Evolutionary conservation across 495 filamentous ascomycete species (phyloP).

Genomic region (Lophium mytilinum): DNA sequence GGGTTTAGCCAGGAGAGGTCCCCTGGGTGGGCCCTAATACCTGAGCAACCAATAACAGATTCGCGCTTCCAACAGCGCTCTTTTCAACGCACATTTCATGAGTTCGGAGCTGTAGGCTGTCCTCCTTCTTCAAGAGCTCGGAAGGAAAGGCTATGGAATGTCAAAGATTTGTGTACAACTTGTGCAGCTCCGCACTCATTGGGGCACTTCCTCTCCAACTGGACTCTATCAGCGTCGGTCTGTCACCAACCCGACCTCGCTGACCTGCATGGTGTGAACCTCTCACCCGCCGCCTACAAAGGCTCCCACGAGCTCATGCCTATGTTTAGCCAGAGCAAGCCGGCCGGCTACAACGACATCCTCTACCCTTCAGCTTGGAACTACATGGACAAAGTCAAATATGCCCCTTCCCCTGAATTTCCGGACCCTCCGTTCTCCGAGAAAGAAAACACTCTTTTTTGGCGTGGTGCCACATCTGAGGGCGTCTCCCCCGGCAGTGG

Average conservation of each 20-base stretch:
- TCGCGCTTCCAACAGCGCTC: constrained; percentile 13
- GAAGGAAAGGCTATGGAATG: constrained; percentile 25
- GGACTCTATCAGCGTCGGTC: constrained; percentile 54
- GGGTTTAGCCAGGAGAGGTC: constrained; percentile 25
- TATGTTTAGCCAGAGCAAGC: constrained; percentile 66
- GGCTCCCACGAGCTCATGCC: constrained; percentile 57
- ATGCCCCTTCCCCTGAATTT: constrained; percentile 20
- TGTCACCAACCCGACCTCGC: constrained; percentile 78
- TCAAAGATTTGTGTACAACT: constrained; percentile 46
- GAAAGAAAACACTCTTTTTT: constrained; percentile 31
- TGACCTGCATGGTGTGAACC: constrained; percentile 62
- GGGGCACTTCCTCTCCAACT: constrained; percentile 58
- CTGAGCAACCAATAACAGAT: constrained; percentile 9
- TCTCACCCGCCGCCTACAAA: constrained; percentile 54
- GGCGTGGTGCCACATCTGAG: constrained; percentile 43
- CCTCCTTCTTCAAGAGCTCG: constrained; percentile 26
- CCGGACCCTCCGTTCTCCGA: constrained; percentile 25
- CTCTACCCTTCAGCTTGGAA: constrained; percentile 34
- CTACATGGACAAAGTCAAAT: constrained; percentile 30
- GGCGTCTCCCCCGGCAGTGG: constrained; percentile 37
- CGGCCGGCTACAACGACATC: constrained; percentile 52
- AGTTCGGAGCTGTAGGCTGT: constrained; percentile 27
- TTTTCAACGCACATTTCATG: constrained; percentile 23
- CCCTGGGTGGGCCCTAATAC: constrained; percentile 22
- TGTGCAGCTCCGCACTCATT: constrained; percentile 60